A percentile compares a stretch with the other conserved stretches of the same genome.
Conservation (phyloP, 768 basidiomycete genomes). For the Rhodotorula toruloides region DNA sequence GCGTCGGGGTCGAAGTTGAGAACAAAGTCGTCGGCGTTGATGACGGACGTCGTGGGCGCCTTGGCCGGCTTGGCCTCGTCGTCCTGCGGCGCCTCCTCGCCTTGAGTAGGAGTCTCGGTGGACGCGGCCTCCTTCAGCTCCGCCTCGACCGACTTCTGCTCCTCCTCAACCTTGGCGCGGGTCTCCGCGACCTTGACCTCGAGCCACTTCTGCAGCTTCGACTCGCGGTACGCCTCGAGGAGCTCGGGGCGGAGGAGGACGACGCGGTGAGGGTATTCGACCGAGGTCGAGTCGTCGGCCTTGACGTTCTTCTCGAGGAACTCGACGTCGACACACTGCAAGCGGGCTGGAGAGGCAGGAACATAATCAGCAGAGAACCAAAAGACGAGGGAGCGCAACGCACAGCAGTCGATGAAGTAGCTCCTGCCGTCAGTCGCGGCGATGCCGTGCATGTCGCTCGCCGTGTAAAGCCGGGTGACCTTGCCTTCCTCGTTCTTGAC, state of each 20-base stretch:
- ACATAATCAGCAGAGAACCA: background rate
- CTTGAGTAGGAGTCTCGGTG: slow-evolving; percentile 17
- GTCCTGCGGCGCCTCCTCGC: slow-evolving; percentile 28
- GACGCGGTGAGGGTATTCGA: slow-evolving; percentile 49
- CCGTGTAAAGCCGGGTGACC: slow-evolving; percentile 47
- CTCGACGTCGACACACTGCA: slow-evolving; percentile 50
- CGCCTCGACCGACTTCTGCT: slow-evolving; percentile 38
- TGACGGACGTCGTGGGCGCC: slow-evolving; percentile 43
- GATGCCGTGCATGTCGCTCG: slow-evolving; percentile 50
- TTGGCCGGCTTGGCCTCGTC: slow-evolving; percentile 12
- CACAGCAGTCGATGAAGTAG: slow-evolving; percentile 50
- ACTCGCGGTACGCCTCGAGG: slow-evolving; percentile 50
- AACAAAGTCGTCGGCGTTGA: slow-evolving; percentile 48
- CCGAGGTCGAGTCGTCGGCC: background rate
- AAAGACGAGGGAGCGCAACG: background rate
- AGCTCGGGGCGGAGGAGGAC: slow-evolving; percentile 50
- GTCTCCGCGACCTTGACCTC: slow-evolving; percentile 42
- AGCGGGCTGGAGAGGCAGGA: slow-evolving; percentile 40
- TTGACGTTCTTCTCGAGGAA: slow-evolving; percentile 49
- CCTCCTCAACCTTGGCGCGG: slow-evolving; percentile 33
- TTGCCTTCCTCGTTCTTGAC: slow-evolving; percentile 46
- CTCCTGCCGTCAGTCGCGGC: slow-evolving; percentile 50
- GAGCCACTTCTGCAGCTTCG: slow-evolving; percentile 48
- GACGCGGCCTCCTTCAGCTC: slow-evolving; percentile 43
- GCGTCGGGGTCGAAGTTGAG: slow-evolving; percentile 52